Conservation (phyloP, 257 asterid species). For the Fraxinus americana region DNA sequence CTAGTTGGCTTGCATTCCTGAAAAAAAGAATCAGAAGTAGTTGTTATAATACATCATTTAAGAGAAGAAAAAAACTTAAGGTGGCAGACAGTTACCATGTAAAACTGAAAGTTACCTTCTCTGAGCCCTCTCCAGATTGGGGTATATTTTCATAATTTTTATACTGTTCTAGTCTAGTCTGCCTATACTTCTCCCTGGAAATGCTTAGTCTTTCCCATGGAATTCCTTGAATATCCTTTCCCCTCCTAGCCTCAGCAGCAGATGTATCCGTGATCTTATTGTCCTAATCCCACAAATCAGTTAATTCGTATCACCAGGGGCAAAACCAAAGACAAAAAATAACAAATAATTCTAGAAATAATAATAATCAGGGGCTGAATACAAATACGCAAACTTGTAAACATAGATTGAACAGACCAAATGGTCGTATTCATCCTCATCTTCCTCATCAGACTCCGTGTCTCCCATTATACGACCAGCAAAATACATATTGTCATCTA, state of each 20-base stretch:
- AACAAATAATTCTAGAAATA: background rate
- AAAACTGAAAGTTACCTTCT: no score
- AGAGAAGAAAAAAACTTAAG: no score
- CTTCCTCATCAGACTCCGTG: conserved; percentile 53
- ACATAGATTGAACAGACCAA: conserved; percentile 41
- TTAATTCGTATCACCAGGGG: conserved; percentile 18
- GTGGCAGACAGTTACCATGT: no score
- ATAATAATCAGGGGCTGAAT: background rate
- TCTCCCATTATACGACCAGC: conserved; percentile 56
- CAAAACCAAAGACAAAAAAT: background rate
- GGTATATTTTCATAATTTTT: no score
- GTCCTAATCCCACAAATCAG: conserved; percentile 45
- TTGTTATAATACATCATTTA: no score
- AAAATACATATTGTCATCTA: conserved; percentile 52
- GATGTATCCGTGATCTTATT: conserved; percentile 56
- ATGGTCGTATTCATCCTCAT: conserved; percentile 53
- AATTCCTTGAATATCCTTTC: conserved; percentile 73
- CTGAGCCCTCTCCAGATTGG: no score
- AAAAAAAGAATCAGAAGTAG: no score
- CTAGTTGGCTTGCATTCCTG: no score
- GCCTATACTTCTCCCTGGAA: conserved; percentile 53
- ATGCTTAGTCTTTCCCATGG: conserved; percentile 71
- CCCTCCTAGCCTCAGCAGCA: conserved; percentile 63
- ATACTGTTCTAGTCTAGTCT: conserved; percentile 64
- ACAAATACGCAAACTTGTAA: background rate